Evolutionary conservation across 306 rosid species (phyloP).

Genomic region (Vachellia pachyceras): DNA sequence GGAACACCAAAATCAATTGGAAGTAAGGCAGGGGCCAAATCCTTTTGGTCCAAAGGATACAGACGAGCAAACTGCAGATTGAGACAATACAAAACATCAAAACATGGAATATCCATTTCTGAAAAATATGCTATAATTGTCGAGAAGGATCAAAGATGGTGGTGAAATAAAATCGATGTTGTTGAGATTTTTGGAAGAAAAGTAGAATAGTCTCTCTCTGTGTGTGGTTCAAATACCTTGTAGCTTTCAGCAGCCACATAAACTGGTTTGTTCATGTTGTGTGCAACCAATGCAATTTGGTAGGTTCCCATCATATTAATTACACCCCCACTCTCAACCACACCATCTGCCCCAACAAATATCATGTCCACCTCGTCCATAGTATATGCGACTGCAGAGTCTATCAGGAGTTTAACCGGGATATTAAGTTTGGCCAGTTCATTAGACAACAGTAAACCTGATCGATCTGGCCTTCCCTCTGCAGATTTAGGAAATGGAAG

Average conservation of each 20-base stretch:
- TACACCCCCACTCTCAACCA: conserved; percentile 96
- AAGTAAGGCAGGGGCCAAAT: conserved; percentile 86
- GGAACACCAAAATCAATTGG: conserved; percentile 94
- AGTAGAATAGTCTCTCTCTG: conserved; percentile 9
- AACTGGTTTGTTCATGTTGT: conserved; percentile 88
- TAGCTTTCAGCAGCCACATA: conserved; percentile 98
- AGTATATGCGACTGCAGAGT: conserved; percentile 88
- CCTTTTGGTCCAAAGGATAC: conserved; percentile 95
- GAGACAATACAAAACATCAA: conserved; percentile 21
- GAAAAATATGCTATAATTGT: not conserved
- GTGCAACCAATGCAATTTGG: conserved; percentile 90
- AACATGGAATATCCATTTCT: conserved; percentile 24
- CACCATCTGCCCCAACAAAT: conserved; percentile 94
- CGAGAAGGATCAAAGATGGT: conserved; percentile 3
- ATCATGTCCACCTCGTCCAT: conserved; percentile 99
- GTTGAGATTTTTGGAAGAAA: not conserved
- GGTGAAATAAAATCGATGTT: conserved; percentile 11
- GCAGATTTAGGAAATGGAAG: conserved; percentile 39
- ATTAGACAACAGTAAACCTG: conserved; percentile 78
- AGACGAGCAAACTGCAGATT: conserved; percentile 89
- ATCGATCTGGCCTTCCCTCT: conserved; percentile 96
- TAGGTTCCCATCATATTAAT: conserved; percentile 97
- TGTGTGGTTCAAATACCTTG: conserved; percentile 60
- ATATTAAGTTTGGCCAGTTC: conserved; percentile 91
- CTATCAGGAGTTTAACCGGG: conserved; percentile 90